These are phyloP conservation scores for Fistulifera solaris DNA, from an alignment of 108 stramenopile genomes.

Conservation along the genomic window DNA sequence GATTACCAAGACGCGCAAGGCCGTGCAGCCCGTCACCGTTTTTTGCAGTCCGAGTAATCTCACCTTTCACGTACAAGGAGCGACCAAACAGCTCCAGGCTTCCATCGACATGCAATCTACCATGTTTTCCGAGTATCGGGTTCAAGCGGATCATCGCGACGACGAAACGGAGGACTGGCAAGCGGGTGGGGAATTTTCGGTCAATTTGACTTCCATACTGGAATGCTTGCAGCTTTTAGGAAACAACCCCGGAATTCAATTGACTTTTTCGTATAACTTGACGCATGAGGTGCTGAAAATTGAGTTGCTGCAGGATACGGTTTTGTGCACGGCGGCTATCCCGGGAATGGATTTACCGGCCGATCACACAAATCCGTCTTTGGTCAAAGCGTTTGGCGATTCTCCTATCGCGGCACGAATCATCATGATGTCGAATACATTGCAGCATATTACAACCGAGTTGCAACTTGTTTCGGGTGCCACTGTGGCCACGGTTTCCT, in stretches of 20 bases:
- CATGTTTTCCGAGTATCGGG: slow-evolving; percentile 53
- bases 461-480: slow-evolving; percentile 44
- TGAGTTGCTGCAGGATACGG: slow-evolving; percentile 25
- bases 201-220: slow-evolving; percentile 53
- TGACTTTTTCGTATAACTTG: slow-evolving; percentile 50
- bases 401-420: slow-evolving; percentile 39
- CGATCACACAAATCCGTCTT: slow-evolving; percentile 6
- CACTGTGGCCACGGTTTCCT: slow-evolving; percentile 19
- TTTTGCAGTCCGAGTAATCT: slow-evolving; percentile 35
- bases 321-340: slow-evolving; percentile 19
- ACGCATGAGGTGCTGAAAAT: slow-evolving; percentile 40
- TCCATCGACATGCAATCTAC: slow-evolving; percentile 49
- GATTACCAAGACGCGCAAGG: slow-evolving; percentile 14
- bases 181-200: slow-evolving; percentile 28
- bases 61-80: slow-evolving; percentile 56
- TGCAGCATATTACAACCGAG: slow-evolving; percentile 38
- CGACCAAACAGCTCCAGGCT: slow-evolving; percentile 43
- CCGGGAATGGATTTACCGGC: slow-evolving; percentile 14
- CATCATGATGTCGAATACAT: slow-evolving; percentile 33
- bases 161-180: slow-evolving; percentile 5
- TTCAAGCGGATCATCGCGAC: slow-evolving; percentile 2
- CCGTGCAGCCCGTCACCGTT: slow-evolving; percentile 47
- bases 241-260: slow-evolving; percentile 27
- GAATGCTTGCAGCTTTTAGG: slow-evolving; percentile 52
- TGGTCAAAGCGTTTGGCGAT: slow-evolving; percentile 54